phyloP scores from a whole-genome alignment of 768 basidiomycete genomes.

The Amanita thiersii region DNA sequence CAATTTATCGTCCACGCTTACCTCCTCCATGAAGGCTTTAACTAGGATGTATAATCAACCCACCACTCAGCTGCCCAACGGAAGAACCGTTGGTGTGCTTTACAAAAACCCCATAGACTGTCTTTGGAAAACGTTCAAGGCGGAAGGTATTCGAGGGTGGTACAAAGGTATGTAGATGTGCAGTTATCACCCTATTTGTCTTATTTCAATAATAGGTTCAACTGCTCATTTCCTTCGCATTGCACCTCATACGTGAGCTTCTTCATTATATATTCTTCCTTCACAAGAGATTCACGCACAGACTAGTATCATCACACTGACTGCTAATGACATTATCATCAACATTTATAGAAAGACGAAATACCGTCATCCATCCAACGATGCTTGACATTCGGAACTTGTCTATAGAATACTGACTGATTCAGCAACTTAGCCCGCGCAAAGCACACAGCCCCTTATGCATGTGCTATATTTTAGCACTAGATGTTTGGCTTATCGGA shows the following conservation, averaged over 20 bases:
- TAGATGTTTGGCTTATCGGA: too few species aligned
- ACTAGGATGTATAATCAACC: conserved; percentile 98
- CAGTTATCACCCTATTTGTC: conserved; percentile 1
- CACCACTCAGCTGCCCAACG: conserved; percentile 61
- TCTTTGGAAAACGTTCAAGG: conserved; percentile 89
- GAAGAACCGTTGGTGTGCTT: conserved; percentile 62
- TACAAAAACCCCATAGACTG: conserved; percentile 95
- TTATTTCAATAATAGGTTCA: conserved; percentile 53
- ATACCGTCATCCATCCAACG: background rate
- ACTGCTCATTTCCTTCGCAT: conserved; percentile 92
- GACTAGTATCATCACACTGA: conserved; percentile 79
- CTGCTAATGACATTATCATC: conserved; percentile 75
- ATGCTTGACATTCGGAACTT: conserved; percentile 1
- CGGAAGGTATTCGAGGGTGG: conserved; percentile 89
- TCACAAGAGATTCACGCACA: conserved; percentile 3
- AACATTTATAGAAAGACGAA: conserved; percentile 49
- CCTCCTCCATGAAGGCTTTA: conserved; percentile 46
- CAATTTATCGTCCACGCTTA: conserved; percentile 8
- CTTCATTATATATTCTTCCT: background rate
- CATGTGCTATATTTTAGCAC: too few species aligned
- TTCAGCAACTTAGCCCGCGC: too few species aligned
- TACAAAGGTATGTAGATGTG: conserved; percentile 65
- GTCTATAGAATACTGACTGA: too few species aligned
- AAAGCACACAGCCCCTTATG: background rate
- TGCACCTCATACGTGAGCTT: conserved; percentile 78